These are phyloP conservation scores for Venturiaceae sp. DNA, from an alignment of 2,329 filamentous ascomycete genomes.

Conservation along the genomic window DNA sequence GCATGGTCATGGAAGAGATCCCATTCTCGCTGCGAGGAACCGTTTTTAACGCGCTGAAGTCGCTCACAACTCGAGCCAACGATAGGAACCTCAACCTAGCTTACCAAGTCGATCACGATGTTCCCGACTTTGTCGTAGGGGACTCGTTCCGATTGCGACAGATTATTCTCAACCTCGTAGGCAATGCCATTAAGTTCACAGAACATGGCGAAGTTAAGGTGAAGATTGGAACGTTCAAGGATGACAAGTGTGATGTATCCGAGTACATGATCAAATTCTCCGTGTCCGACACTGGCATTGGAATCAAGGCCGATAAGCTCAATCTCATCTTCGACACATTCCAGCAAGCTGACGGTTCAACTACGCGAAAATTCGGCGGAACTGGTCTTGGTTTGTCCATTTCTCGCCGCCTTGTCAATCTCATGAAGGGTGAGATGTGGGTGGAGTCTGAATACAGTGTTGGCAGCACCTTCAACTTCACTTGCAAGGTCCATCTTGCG, in stretches of 20 bases:
- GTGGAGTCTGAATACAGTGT: conserved; percentile 86
- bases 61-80: conserved; percentile 91
- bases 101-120: conserved; percentile 85
- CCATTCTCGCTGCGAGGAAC: conserved; percentile 90
- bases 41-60: conserved; percentile 96
- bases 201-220: conserved; percentile 94
- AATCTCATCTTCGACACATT: conserved; percentile 98
- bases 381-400: conserved; percentile 91
- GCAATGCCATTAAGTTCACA: conserved; percentile 98
- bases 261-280: conserved; percentile 95
- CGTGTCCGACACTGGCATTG: conserved; percentile 92
- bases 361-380: conserved; percentile 90
- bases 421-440: conserved; percentile 96
- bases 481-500: conserved; percentile 79
- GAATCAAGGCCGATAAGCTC: conserved; percentile 89
- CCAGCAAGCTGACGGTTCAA: conserved; percentile 95
- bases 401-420: conserved; percentile 84
- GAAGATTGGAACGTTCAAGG: conserved; percentile 66
- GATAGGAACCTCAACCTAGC: conserved; percentile 89
- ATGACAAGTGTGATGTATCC: conserved; percentile 55
- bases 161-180: conserved; percentile 93
- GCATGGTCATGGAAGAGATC: conserved; percentile 98
- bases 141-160: conserved; percentile 94
- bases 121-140: conserved; percentile 90
- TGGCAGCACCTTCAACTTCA: conserved; percentile 94